Base-by-base conservation (phyloP, 2,329 filamentous ascomycete genomes). In the Plectosphaerella cucumerina region DNA sequence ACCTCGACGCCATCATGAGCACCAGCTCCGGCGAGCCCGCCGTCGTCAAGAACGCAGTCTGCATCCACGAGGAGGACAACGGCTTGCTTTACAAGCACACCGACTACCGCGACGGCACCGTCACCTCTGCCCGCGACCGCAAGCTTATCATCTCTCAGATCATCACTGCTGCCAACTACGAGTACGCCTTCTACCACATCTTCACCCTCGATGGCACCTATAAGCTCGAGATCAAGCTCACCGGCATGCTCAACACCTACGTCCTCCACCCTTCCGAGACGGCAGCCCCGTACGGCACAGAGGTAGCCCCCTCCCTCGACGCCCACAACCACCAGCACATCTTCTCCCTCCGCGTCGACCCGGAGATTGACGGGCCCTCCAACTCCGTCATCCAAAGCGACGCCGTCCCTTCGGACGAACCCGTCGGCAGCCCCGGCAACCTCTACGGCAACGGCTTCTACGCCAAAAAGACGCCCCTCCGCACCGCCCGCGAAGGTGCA, bases 1-100 rank as follows among this genome's bases (percentile, higher is more conserved):
- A 67, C 50, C 48, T 63, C 17, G 52, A 55, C 26, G 54, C 51
- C 2, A 20, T 42, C 39, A 42, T 42, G 39, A 18, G n/a, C 39
- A 42, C 39, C 39, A 20, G 39, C n/a, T 18, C n/a, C n/a, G 39
- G 39, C 9, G 39, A 42, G 39, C 78, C 84, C 3, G 82, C 81
- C 6, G 81, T 82, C 2, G 85, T 90, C 68, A 87, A 89, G 70
- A 89, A 90, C 58, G 86, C 86, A 6, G 85, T 90, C 55, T 90
- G 86, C 60, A 86, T 90, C 51, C 86, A 90, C 65, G 86, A 90
- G 65, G 86, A 90, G 67, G 86, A 90, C 57, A 80, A 82, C 2
- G 86, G 86, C 3, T 87, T 90, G 48, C 70, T 89, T 3, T 89
- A 87, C 76, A 90, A 90, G 66, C 84, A 87, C 66, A 88, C 82